Evolutionary conservation across 192 early-diverging fungal species (phyloP), one percentile per base, ranked within the genome.

Genomic region (Backusella circina): DNA sequence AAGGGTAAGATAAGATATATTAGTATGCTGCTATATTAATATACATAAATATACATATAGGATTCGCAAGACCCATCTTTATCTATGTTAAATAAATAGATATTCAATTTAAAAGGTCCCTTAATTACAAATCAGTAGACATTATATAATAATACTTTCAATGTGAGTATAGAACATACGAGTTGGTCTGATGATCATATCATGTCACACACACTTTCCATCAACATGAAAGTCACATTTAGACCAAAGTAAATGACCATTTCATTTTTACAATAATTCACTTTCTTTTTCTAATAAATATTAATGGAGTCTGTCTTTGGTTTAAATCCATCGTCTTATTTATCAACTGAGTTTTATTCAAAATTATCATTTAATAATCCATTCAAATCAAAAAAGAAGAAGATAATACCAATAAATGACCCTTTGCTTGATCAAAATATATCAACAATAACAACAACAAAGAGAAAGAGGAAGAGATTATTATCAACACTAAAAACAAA

Each of bases 81-180:
- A 15, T 75, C 0, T 80, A 75, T 41, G 57, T 41, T 10, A 80
- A 80, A 54, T 80, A 75, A 15, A 9, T 21, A 21, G n/a, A n/a
- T n/a, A n/a, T n/a, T n/a, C n/a, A n/a, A n/a, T n/a, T n/a, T n/a
- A n/a, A n/a, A n/a, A n/a, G n/a, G n/a, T n/a, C n/a, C n/a, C n/a
- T n/a, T n/a, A n/a, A n/a, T n/a, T n/a, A n/a, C n/a, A n/a, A n/a
- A n/a, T n/a, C n/a, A n/a, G n/a, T n/a, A n/a, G n/a, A n/a, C n/a
- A n/a, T n/a, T n/a, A n/a, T n/a, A n/a, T n/a, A n/a, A n/a, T n/a
- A n/a, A n/a, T n/a, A n/a, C n/a, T n/a, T n/a, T n/a, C n/a, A n/a
- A n/a, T n/a, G n/a, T n/a, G n/a, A n/a, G n/a, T n/a, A n/a, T n/a
- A n/a, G n/a, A n/a, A n/a, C n/a, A n/a, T n/a, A n/a, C n/a, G n/a